These are phyloP conservation scores for Podaxis pistillaris DNA, from an alignment of 768 basidiomycete species.

Conservation along the genomic window DNA sequence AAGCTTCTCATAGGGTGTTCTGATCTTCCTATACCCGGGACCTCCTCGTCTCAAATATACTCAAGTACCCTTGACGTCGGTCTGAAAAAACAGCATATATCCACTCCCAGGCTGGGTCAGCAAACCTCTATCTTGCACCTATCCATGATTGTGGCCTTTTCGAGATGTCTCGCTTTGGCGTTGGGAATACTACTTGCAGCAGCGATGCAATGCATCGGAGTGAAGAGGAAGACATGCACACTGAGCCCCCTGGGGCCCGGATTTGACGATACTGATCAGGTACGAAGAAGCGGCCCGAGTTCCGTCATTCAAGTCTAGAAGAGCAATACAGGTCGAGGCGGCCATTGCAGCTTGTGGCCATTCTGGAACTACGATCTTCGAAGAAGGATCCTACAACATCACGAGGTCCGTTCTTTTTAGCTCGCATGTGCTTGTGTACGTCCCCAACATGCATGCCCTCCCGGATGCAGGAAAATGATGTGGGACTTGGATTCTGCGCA, in stretches of 20 bases:
- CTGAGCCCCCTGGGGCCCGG: slow-evolving; percentile 35
- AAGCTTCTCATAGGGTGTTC: background rate
- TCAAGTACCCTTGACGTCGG: background rate
- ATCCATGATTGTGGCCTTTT: background rate
- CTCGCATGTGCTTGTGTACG: background rate
- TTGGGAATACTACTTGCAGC: slow-evolving; percentile 13
- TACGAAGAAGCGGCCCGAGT: slow-evolving; percentile 15
- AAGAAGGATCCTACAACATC: slow-evolving; percentile 46
- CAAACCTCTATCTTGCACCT: background rate
- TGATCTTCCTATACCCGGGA: background rate
- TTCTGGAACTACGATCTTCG: slow-evolving; percentile 43
- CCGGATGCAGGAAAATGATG: slow-evolving; percentile 44
- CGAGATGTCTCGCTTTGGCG: background rate
- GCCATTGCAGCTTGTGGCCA: slow-evolving; percentile 51
- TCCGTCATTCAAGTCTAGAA: background rate
- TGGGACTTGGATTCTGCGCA: slow-evolving; percentile 45
- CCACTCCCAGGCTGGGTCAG: background rate
- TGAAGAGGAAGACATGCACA: slow-evolving; percentile 23
- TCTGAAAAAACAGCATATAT: background rate
- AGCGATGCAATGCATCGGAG: slow-evolving; percentile 17
- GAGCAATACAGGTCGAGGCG: slow-evolving; percentile 37
- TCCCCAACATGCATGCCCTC: background rate
- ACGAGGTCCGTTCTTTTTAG: slow-evolving; percentile 37
- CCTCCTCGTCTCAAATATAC: background rate
- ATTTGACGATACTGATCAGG: slow-evolving; percentile 39